Evolutionary conservation across 495 filamentous ascomycete genomes (phyloP).

Genomic region (Hyaloscypha variabilis): DNA sequence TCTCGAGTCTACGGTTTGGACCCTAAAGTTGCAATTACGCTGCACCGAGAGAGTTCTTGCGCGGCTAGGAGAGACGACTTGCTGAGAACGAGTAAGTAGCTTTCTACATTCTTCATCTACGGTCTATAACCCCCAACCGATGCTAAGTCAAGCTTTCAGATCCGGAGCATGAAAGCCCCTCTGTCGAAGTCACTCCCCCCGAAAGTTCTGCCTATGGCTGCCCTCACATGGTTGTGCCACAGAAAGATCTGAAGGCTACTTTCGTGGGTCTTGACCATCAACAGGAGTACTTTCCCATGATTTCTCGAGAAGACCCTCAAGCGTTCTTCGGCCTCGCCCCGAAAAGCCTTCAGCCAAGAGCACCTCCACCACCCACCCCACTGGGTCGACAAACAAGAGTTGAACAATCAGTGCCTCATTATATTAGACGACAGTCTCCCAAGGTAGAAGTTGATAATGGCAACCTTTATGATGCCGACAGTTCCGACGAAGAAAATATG

Average conservation of each 20-base stretch:
- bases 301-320: background rate
- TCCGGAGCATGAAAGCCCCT: too few species aligned
- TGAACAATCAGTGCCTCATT: background rate
- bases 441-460: too few species aligned
- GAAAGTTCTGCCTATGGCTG: too few species aligned
- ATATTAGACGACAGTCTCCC: background rate
- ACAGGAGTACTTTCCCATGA: background rate
- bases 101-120: background rate
- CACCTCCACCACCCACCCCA: background rate
- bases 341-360: background rate
- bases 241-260: background rate
- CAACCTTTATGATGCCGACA: background rate
- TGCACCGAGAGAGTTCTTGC: slow-evolving; percentile 24
- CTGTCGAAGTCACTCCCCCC: too few species aligned
- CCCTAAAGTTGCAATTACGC: slow-evolving; percentile 4
- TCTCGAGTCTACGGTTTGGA: slow-evolving; percentile 13
- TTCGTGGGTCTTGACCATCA: background rate
- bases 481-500: background rate
- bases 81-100: background rate
- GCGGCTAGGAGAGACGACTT: slow-evolving; percentile 10
- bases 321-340: background rate
- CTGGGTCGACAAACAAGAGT: background rate
- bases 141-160: too few species aligned
- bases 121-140: too few species aligned
- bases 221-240: background rate